Evolutionary conservation across 108 stramenopile genomes (phyloP).

Genomic region (Aureococcus anophagefferens): DNA sequence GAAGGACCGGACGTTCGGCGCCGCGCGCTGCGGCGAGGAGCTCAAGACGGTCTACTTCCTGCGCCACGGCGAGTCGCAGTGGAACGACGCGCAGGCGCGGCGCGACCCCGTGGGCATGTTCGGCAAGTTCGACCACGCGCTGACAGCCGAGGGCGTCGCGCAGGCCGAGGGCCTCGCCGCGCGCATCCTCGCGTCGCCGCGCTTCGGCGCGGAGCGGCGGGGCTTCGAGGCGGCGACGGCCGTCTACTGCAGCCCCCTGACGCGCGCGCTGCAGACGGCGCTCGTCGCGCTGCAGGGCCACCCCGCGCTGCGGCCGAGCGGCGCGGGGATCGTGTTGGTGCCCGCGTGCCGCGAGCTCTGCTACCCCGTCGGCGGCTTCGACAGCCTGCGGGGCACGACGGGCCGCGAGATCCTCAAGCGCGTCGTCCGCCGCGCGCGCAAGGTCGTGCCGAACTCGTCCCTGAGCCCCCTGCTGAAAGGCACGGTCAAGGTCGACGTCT

Average conservation of each 20-base stretch:
- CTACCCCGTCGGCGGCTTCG: not conserved
- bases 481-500: not conserved
- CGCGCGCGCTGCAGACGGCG: not conserved
- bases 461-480: not conserved
- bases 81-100: not conserved
- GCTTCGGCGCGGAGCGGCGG: not conserved
- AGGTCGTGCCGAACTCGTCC: not conserved
- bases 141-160: not conserved
- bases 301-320: not conserved
- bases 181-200: not conserved
- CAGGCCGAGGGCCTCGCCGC: not conserved
- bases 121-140: conserved; percentile 1
- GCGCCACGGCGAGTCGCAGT: not conserved
- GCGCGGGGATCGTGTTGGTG: not conserved
- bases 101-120: not conserved
- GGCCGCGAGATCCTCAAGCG: not conserved
- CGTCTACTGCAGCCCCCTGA: not conserved
- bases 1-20: too few relatives aligned
- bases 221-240: not conserved
- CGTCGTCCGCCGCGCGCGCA: not conserved
- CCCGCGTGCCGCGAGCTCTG: not conserved
- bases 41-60: not conserved
- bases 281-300: not conserved
- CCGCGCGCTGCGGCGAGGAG: too few relatives aligned
- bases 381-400: not conserved